Base-by-base conservation (phyloP, 495 filamentous ascomycete genomes). In the Choiromyces venosus region DNA sequence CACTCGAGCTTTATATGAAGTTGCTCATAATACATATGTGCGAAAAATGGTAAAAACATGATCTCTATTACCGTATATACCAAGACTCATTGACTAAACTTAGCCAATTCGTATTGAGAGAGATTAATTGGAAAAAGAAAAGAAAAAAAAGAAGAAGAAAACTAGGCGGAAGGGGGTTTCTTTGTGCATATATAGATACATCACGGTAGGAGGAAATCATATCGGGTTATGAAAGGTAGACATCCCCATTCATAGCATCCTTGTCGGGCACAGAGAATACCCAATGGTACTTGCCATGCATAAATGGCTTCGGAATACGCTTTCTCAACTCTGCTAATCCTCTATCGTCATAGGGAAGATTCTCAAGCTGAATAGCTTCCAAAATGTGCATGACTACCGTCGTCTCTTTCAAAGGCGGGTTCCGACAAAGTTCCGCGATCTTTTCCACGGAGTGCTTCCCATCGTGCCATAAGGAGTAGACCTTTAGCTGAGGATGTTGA, bases 401-500 rank as follows among this genome's bases (percentile, higher is more conserved):
- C 29, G 68, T 76, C 1, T 33, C 39, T 66, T 80, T 82, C 37
- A 91, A 80, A 25, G 89, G 89, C 25, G 88, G 87, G 25, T 87
- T 83, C 1, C 89, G 82, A 40, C 89, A 76, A 14, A 88, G 67
- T 10, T 67, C 74, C n/a, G 87, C 87, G n/a, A 89, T 83, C 0
- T 82, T 80, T 0, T 75, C 52, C 6, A 87, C 76, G 0, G 80
- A 71, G 9, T 89, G 82, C 19, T 79, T 79, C 14, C 82, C 81
- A 69, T 86, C 83, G 74, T 88, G 82, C 90, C 90, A 92, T 66
- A 91, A 81, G 70, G 85, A 84, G 74, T 91, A 91, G 1, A 88
- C 86, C 29, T 88, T 85, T 19, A 91, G 84, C n/a, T 83, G 76
- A 2, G 84, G 38, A 8, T 19, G 14, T 38, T 68, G 61, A 35